phyloP scores from a whole-genome alignment of 257 asterid genomes.

The Solanum appendiculatum region DNA sequence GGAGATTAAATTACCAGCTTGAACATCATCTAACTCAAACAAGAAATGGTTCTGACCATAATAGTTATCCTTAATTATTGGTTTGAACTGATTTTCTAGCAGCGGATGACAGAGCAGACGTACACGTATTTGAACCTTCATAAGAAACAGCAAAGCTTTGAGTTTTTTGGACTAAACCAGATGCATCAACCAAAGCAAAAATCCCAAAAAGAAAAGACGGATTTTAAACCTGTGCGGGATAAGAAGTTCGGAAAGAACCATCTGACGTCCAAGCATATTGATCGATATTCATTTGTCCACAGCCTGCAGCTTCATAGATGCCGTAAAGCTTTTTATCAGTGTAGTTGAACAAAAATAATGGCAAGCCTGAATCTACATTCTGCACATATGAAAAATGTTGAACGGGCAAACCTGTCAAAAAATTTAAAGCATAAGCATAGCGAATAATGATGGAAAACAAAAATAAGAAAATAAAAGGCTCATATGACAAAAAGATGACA shows the following conservation, averaged over 20 bases:
- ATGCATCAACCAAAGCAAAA: neutral
- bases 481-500: neutral
- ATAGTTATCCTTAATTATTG: constrained; percentile 65
- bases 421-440: constrained; percentile 2
- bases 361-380: constrained; percentile 75
- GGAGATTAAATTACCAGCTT: constrained; percentile 53
- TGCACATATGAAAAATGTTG: constrained; percentile 49
- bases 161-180: neutral
- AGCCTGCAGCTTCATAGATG: constrained; percentile 76
- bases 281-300: constrained; percentile 60
- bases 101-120: constrained; percentile 49
- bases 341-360: constrained; percentile 72
- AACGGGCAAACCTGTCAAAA: constrained; percentile 61
- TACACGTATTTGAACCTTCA: constrained; percentile 63
- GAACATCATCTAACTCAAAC: constrained; percentile 85
- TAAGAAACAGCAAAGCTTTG: constrained; percentile 8
- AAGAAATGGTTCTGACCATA: constrained; percentile 43
- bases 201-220: neutral
- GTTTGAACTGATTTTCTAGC: constrained; percentile 54
- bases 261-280: constrained; percentile 82
- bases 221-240: constrained; percentile 72
- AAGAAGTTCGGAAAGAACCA: constrained; percentile 62
- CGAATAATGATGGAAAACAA: neutral
- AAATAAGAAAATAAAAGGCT: neutral
- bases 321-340: constrained; percentile 58